These are phyloP conservation scores for Polyporus tsugae DNA, from an alignment of 1,284 basidiomycete species.

Conservation along the genomic window DNA sequence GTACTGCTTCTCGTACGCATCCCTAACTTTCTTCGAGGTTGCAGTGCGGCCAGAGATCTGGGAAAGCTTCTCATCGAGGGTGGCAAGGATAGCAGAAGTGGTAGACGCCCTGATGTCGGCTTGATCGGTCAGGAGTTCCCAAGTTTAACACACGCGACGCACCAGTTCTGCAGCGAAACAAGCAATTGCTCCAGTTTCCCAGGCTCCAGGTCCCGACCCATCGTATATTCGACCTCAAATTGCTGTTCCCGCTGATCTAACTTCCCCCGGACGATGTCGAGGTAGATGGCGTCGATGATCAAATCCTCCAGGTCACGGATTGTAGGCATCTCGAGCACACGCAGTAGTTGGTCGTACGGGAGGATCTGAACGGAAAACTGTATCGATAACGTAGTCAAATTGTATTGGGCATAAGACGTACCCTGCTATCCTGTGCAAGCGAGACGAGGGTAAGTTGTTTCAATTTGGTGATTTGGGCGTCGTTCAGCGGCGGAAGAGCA, in stretches of 20 bases:
- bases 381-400: neutral
- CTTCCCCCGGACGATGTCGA: conserved; percentile 87
- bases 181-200: conserved; percentile 70
- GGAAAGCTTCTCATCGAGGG: conserved; percentile 63
- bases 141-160: conserved; percentile 38
- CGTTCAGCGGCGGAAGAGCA: conserved; percentile 71
- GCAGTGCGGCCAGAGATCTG: conserved; percentile 51
- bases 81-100: conserved; percentile 66
- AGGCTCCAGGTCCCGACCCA: conserved; percentile 87
- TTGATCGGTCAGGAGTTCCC: neutral
- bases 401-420: conserved; percentile 40
- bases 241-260: conserved; percentile 90
- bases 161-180: conserved; percentile 77
- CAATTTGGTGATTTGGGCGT: conserved; percentile 83
- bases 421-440: conserved; percentile 76
- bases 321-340: conserved; percentile 73
- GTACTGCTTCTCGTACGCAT: conserved; percentile 53
- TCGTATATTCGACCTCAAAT: conserved; percentile 89
- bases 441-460: conserved; percentile 93
- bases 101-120: conserved; percentile 69
- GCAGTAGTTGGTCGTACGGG: conserved; percentile 72
- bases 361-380: conserved; percentile 61
- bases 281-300: conserved; percentile 95
- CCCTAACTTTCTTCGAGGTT: conserved; percentile 44
- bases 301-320: conserved; percentile 93